Evolutionary conservation across 768 basidiomycete genomes (phyloP), one percentile per base, ranked within the genome.

Genomic region (Boletus edulis): DNA sequence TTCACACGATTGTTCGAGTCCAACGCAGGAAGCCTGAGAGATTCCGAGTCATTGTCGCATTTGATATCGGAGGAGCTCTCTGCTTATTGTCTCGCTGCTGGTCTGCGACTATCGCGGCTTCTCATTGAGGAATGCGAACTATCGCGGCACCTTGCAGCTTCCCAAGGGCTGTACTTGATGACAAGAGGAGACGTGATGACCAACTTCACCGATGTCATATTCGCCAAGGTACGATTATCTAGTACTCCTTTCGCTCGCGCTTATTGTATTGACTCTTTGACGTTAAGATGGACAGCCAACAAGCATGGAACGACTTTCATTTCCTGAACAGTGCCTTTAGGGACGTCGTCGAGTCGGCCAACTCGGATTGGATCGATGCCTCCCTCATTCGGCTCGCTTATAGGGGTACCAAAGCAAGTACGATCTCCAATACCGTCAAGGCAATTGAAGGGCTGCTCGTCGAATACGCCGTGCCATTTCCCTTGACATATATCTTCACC

Each of bases 391-490:
- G 89, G 9, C 73, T 94, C 42, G 86, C 86, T 3, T 85, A 85
- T 64, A 77, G 83, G 18, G 81, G 84, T 22, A 69, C 64, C 50
- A 78, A 75, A 56, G 77, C 77, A 13, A 67, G 70, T 18, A 70
- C 70, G n/a, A 77, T 81, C 31, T 69, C 68, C 24, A 75, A 78
- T 41, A 87, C 83, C 1, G 80, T 91, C 39, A 80, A 78, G 62
- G 81, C 81, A 2, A 76, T 92, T 20, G 83, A 86, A 32, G 86
- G 83, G 0, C 73, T 94, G 11, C 69, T 76, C 11, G 73, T 88
- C n/a, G 91, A 92, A 74, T 94, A 93, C 59, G 83, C 86, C 7
- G 78, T 88, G 3, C 87, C 91, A 1, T 92, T 91, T 62, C 91
- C 91, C 5, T 67, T 93, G 63, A 85, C 84, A 2, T 93, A 93